Evolutionary conservation across 2,329 filamentous ascomycete species (phyloP).

Genomic region (Fusarium irregulare): DNA sequence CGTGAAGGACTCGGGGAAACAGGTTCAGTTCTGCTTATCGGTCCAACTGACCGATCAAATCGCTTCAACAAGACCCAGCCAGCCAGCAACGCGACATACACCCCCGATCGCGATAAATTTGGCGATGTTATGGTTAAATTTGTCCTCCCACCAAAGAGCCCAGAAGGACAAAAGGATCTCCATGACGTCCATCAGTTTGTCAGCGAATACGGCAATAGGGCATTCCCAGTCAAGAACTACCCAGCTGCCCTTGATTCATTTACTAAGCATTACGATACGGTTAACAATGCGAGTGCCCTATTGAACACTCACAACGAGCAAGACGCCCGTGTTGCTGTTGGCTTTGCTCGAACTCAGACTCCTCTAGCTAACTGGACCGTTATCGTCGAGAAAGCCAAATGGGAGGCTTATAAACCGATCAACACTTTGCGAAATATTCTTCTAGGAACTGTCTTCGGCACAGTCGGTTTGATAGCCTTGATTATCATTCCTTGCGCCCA

Average conservation of each 20-base stretch:
- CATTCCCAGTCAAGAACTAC: conserved; percentile 71
- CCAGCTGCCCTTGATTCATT: conserved; percentile 72
- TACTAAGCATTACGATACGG: conserved; percentile 57
- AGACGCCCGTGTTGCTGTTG: conserved; percentile 76
- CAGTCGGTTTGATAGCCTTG: conserved; percentile 76
- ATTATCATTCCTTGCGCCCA: conserved; percentile 84
- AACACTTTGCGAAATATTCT: conserved; percentile 80
- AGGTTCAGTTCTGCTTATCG: conserved; percentile 77
- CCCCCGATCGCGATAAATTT: conserved; percentile 54
- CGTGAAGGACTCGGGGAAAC: conserved; percentile 76
- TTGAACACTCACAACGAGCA: conserved; percentile 81
- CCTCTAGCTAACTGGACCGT: conserved; percentile 83
- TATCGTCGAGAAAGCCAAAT: conserved; percentile 78
- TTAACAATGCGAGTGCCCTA: conserved; percentile 76
- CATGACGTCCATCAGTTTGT: conserved; percentile 53
- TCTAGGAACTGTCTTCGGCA: conserved; percentile 86
- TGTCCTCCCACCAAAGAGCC: conserved; percentile 66
- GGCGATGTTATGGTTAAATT: conserved; percentile 64
- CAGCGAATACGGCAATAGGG: conserved; percentile 56
- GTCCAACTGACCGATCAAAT: conserved; percentile 74
- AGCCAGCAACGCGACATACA: conserved; percentile 61
- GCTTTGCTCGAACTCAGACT: conserved; percentile 77
- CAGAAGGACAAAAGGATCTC: conserved; percentile 56
- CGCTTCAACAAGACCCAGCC: conserved; percentile 62
- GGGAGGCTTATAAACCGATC: conserved; percentile 82